Conservation (phyloP, 257 asterid genomes). For the Verbascum thapsus region DNA sequence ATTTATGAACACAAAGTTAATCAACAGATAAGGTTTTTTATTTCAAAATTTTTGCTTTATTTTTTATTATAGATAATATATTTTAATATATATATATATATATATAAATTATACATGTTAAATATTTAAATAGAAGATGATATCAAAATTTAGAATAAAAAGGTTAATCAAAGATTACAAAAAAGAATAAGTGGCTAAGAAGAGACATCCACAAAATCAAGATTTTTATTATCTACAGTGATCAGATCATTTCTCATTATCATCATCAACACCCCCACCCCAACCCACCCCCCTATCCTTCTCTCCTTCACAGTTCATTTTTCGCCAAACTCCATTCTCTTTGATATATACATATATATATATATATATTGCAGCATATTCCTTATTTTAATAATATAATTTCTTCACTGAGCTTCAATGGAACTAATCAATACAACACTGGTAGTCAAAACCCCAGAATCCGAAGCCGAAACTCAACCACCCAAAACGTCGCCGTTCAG, state of each 20-base stretch:
- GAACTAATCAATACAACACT: conserved; percentile 35
- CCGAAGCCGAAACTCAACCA: conserved; percentile 39
- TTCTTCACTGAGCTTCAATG: conserved; percentile 41
- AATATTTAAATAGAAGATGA: no score
- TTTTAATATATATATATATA: no score
- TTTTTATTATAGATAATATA: no score
- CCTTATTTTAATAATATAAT: no score
- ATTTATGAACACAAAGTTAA: no score
- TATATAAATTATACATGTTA: no score
- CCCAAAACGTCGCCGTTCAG: conserved; percentile 19
- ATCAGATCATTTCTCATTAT: conserved; percentile 3
- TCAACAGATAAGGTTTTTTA: no score
- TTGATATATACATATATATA: neutral
- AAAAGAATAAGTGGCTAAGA: conserved; percentile 32
- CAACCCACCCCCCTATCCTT: neutral
- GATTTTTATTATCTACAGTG: conserved; percentile 33
- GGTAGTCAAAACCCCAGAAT: conserved; percentile 44
- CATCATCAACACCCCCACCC: conserved; percentile 30
- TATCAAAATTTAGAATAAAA: no score
- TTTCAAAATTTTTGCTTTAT: no score
- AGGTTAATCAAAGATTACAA: conserved; percentile 28
- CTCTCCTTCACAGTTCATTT: conserved; percentile 10
- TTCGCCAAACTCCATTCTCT: conserved; percentile 31
- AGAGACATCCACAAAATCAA: conserved; percentile 34
- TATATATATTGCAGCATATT: no score